Percentiles rank a stretch among this genome's conserved stretches.
Conservation (phyloP, 2,329 filamentous ascomycete genomes). For the Zasmidium citrigriseum region DNA sequence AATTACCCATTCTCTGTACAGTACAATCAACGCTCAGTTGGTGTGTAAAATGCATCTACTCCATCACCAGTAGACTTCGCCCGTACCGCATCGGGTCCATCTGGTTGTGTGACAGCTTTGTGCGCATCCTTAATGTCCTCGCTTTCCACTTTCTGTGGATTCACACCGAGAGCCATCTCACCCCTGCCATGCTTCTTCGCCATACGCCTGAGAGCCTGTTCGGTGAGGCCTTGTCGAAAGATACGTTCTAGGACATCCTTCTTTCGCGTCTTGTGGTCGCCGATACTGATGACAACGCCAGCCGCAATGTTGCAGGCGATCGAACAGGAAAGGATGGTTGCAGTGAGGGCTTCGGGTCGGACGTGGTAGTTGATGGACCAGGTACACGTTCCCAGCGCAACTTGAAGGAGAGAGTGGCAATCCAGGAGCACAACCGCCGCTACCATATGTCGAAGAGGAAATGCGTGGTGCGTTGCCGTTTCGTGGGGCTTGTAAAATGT, state of each 20-base stretch:
- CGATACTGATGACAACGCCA: conserved; percentile 73
- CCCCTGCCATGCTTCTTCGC: conserved; percentile 26
- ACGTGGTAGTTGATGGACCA: conserved; percentile 74
- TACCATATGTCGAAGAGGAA: conserved; percentile 72
- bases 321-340: conserved; percentile 76
- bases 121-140: conserved; percentile 19
- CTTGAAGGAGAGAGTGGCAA: conserved; percentile 76
- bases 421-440: conserved; percentile 79
- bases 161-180: conserved; percentile 18
- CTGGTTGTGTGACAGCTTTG: background rate
- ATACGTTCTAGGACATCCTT: conserved; percentile 81
- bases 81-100: background rate
- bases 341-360: conserved; percentile 72
- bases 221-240: conserved; percentile 73
- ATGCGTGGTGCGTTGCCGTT: conserved; percentile 77
- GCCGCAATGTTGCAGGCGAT: conserved; percentile 77
- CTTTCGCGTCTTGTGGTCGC: conserved; percentile 76
- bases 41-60: background rate
- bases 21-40: background rate
- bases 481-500: conserved; percentile 90
- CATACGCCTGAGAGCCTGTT: conserved; percentile 59
- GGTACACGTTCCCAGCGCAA: conserved; percentile 74
- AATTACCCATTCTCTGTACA: background rate
- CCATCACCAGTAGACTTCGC: conserved; percentile 1
- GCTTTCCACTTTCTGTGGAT: conserved; percentile 18